Base-by-base conservation (phyloP, 163 green algal species). In the Volvox carteri region DNA sequence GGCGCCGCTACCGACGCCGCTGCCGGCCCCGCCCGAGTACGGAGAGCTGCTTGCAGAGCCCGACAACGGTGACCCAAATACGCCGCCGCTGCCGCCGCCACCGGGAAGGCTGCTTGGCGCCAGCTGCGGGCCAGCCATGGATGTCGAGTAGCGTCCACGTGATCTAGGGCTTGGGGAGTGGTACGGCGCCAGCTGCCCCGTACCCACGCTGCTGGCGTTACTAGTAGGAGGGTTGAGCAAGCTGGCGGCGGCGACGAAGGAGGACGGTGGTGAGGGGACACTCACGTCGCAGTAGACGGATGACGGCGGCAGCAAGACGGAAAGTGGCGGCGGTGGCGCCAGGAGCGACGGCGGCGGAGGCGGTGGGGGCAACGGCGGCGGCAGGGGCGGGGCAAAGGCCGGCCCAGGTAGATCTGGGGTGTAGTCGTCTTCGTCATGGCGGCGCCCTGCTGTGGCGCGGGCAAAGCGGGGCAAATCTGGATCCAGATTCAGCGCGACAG, bases 391-490 rank as follows among this genome's bases (percentile, higher is more conserved):
- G 21, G 58, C 4, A 41, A 86, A 76, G 39, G 39, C 14, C 23
- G 78, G 78, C 25, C 78, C 78, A 1, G 78, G 78, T 23, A 86
- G 56, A 39, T 86, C 78, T 23, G 78, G 78, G 0, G 78, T 86
- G 58, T 75, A 28, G 58, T 86, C 78, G 11, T 75, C n/a, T 30
- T 39, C 39, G 18, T 86, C 78, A 28, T 86, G 78, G 12, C 16
- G 39, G 3, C 78, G 78, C 8, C 58, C 78, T 12, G 33, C 52
- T 3, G 78, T 86, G 5, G 78, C 78, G 3, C 78, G 56, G 4
- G 78, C 37, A 39, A 86, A 86, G 25, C 78, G 78, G 19, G 78
- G 78, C 18, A 58, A 14, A 33, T 86, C 78, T 0, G 78, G 78
- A 42, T 86, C 58, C 30, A 50, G 25, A 46, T 86, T 86, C 25